Percentiles rank a stretch among this genome's conserved stretches.
These are phyloP conservation scores for Zizania palustris DNA, from an alignment of 202 grass and related monocot species.

Conservation along the genomic window DNA sequence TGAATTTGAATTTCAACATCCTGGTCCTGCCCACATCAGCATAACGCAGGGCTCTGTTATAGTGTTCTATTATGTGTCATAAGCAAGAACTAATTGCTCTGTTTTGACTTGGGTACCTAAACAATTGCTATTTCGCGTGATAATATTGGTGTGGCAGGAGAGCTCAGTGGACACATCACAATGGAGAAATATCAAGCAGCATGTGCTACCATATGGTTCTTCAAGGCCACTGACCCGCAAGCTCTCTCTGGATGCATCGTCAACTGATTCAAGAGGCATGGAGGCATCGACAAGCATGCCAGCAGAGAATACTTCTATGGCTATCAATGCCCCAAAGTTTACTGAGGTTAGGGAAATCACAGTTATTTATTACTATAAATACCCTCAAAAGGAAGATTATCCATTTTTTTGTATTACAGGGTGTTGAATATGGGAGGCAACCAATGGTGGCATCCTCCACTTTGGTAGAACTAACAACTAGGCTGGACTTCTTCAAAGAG, in stretches of 20 bases:
- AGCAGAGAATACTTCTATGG: conserved; percentile 57
- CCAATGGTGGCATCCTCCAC: conserved; percentile 88
- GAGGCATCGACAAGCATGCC: conserved; percentile 82
- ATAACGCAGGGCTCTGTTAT: not conserved
- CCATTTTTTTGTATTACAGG: conserved; percentile 48
- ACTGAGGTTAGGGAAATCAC: conserved; percentile 58
- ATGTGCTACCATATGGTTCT: conserved; percentile 76
- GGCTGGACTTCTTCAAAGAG: conserved; percentile 99
- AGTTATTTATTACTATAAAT: conserved; percentile 23
- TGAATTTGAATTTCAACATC: conserved; percentile 14
- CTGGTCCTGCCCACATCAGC: conserved; percentile 6
- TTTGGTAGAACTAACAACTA: conserved; percentile 89
- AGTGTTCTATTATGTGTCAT: conserved; percentile 28
- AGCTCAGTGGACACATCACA: conserved; percentile 59
- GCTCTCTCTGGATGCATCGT: conserved; percentile 70
- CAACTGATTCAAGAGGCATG: conserved; percentile 61
- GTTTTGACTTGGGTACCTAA: not conserved
- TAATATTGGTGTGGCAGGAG: conserved; percentile 60
- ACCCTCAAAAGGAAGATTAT: conserved; percentile 15
- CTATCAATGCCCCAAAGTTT: conserved; percentile 65
- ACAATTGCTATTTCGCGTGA: not conserved
- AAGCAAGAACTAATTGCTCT: conserved; percentile 7
- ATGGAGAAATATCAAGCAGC: conserved; percentile 88
- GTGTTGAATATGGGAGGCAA: conserved; percentile 64
- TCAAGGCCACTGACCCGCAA: conserved; percentile 78